phyloP scores from a whole-genome alignment of 2,329 filamentous ascomycete genomes.

The Pseudocercospora crystallina region DNA sequence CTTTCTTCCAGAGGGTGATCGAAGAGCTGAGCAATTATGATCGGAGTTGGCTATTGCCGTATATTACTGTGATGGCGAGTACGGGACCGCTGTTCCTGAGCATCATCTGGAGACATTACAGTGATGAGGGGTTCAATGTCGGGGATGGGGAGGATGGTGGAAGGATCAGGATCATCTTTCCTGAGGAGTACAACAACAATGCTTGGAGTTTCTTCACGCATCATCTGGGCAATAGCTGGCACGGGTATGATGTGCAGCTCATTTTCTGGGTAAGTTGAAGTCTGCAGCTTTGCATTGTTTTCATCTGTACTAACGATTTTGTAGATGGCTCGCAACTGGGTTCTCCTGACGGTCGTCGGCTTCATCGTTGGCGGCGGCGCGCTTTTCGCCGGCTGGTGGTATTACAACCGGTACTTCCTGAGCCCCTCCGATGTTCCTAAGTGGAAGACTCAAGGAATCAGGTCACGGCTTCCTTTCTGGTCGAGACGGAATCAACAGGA shows the following conservation, averaged over 20 bases:
- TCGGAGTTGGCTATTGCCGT: slow-evolving; percentile 66
- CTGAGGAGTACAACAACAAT: slow-evolving; percentile 66
- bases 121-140: slow-evolving; percentile 49
- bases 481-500: slow-evolving; percentile 27
- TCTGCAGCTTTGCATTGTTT: too few relatives aligned
- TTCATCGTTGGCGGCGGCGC: slow-evolving; percentile 51
- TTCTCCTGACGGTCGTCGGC: slow-evolving; percentile 54
- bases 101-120: slow-evolving; percentile 74
- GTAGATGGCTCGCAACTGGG: slow-evolving; percentile 52
- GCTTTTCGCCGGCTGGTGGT: slow-evolving; percentile 51
- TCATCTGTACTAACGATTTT: slow-evolving; percentile 18
- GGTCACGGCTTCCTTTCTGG: slow-evolving; percentile 31
- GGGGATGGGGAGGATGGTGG: slow-evolving; percentile 44
- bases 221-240: slow-evolving; percentile 65
- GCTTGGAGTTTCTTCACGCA: slow-evolving; percentile 72
- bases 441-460: slow-evolving; percentile 27
- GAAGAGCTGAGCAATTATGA: slow-evolving; percentile 67
- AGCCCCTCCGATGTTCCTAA: slow-evolving; percentile 21
- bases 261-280: slow-evolving; percentile 60
- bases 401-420: slow-evolving; percentile 47
- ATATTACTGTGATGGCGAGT: slow-evolving; percentile 78
- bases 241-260: slow-evolving; percentile 61
- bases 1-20: slow-evolving; percentile 71
- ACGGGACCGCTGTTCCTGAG: slow-evolving; percentile 75
- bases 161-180: slow-evolving; percentile 68